These are phyloP conservation scores for Aspergillus floridensis DNA, from an alignment of 2,329 filamentous ascomycete genomes.

Conservation along the genomic window DNA sequence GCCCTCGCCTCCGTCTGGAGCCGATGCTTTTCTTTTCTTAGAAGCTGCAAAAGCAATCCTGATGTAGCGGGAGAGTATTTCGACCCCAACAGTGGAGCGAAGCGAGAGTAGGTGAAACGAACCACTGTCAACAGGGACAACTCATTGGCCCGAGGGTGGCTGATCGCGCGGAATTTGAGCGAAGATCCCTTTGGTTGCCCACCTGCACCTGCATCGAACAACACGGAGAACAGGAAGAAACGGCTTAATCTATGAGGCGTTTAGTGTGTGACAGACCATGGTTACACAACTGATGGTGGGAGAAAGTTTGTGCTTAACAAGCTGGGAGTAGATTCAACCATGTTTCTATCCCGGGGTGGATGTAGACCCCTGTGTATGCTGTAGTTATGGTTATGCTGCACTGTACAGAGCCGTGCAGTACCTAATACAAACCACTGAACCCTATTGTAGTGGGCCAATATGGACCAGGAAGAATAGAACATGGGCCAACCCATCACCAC, in stretches of 20 bases:
- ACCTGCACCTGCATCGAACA: no score
- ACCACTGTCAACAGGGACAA: neutral
- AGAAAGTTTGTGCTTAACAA: neutral
- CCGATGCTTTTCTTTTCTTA: neutral
- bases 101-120: conserved; percentile 3
- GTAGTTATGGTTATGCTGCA: neutral
- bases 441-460: no score
- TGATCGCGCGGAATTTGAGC: neutral
- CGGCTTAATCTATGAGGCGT: no score
- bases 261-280: neutral
- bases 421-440: no score
- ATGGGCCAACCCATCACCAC: neutral
- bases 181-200: neutral
- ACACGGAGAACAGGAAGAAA: neutral
- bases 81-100: conserved; percentile 7
- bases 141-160: neutral
- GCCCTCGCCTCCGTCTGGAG: neutral
- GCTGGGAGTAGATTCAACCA: neutral
- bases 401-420: no score
- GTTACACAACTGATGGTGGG: neutral
- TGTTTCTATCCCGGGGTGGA: neutral
- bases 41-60: neutral
- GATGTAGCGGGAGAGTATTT: neutral
- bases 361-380: neutral
- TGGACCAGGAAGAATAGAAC: neutral